phyloP scores from a whole-genome alignment of 2,329 filamentous ascomycete species.

The Biscogniauxia marginata region DNA sequence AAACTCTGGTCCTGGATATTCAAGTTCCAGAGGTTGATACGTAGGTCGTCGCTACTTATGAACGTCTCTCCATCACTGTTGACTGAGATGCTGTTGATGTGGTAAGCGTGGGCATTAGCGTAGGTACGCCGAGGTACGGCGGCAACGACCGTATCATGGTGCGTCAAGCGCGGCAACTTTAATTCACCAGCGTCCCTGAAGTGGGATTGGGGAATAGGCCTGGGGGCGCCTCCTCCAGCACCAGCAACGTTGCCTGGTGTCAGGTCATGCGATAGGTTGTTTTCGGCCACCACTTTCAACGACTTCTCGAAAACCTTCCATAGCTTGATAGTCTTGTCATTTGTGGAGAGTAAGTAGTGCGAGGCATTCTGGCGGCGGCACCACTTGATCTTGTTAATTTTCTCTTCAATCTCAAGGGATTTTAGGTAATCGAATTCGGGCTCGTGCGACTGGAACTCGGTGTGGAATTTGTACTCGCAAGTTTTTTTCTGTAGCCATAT shows the following conservation, averaged over 20 bases:
- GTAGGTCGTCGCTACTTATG: constrained; percentile 95
- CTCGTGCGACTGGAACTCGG: constrained; percentile 98
- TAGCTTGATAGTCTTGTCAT: constrained; percentile 99
- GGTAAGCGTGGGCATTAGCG: constrained; percentile 97
- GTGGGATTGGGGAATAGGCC: constrained; percentile 66
- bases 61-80: constrained; percentile 99
- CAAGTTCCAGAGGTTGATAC: constrained; percentile 98
- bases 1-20: constrained; percentile 99
- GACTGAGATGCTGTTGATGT: constrained; percentile 99
- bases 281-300: constrained; percentile 96
- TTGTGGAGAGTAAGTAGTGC: constrained; percentile 96
- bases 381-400: constrained; percentile 99
- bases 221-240: constrained; percentile 70
- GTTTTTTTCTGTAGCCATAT: constrained; percentile 81
- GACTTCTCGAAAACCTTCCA: constrained; percentile 99
- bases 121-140: constrained; percentile 95
- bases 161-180: constrained; percentile 92
- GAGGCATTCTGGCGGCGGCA: constrained; percentile 97
- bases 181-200: constrained; percentile 82
- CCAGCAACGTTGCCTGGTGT: constrained; percentile 73
- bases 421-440: constrained; percentile 99
- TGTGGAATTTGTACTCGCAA: constrained; percentile 99
- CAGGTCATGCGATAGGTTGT: constrained; percentile 93
- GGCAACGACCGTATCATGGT: constrained; percentile 97
- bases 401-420: constrained; percentile 98